Conservation (phyloP, 495 filamentous ascomycete species). For the Lepraria neglecta region DNA sequence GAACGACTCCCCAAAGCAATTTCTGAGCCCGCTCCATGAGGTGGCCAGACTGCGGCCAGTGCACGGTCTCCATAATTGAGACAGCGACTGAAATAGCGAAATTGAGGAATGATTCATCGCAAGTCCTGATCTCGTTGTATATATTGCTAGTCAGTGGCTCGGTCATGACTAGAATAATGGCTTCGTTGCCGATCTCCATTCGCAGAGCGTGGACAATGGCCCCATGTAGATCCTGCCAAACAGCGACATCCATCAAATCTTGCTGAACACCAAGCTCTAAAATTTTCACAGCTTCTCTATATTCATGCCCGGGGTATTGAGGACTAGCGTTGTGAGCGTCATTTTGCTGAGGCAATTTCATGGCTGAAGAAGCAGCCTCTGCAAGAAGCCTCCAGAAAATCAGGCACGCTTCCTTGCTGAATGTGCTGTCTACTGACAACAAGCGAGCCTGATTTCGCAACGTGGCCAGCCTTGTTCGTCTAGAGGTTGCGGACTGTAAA, state of each 20-base stretch:
- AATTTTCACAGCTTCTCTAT: conserved; percentile 61
- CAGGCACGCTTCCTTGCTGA: conserved; percentile 1
- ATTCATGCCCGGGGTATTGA: conserved; percentile 41
- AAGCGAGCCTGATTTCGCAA: conserved; percentile 40
- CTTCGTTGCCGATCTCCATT: conserved; percentile 59
- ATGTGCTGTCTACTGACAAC: conserved; percentile 1
- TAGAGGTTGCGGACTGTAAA: conserved; percentile 30
- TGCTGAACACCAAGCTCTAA: conserved; percentile 57
- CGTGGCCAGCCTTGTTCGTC: conserved; percentile 42
- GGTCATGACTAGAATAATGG: conserved; percentile 53
- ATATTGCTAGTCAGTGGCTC: conserved; percentile 62
- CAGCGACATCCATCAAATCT: conserved; percentile 28
- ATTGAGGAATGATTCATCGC: conserved; percentile 22
- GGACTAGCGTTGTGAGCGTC: conserved; percentile 14
- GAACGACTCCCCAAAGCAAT: conserved; percentile 52
- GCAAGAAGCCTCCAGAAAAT: conserved; percentile 39
- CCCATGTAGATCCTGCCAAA: conserved; percentile 38
- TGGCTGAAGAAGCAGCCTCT: conserved; percentile 29
- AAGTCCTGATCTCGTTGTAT: conserved; percentile 17
- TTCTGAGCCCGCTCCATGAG: conserved; percentile 52
- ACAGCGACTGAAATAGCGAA: conserved; percentile 24
- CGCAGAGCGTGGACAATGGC: conserved; percentile 52
- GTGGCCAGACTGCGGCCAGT: conserved; percentile 35
- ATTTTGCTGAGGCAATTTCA: conserved; percentile 17
- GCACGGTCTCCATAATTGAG: conserved; percentile 29